A percentile compares a stretch with the other conserved stretches of the same genome.
Evolutionary conservation across 352 stramenopile genomes (phyloP).

Genomic region (Phytopythium delawarense): DNA sequence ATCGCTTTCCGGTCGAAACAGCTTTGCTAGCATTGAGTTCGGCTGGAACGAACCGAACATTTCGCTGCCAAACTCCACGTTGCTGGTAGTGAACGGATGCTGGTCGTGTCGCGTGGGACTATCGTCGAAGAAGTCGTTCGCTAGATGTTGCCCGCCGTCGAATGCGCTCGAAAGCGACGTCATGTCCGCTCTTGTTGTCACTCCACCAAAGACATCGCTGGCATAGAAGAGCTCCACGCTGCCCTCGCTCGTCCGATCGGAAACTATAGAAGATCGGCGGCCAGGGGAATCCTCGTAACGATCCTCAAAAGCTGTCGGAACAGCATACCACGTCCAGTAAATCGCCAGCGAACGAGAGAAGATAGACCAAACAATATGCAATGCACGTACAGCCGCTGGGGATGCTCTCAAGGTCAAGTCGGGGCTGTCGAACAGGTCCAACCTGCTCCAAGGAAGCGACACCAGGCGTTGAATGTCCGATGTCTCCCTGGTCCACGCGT

Average conservation of each 20-base stretch:
- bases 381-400: not conserved
- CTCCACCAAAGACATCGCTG: constrained; percentile 5
- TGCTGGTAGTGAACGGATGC: too few species aligned
- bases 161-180: not conserved
- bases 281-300: not conserved
- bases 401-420: not conserved
- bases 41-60: not conserved
- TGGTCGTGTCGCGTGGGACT: not conserved
- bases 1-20: not conserved
- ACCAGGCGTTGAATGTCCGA: not conserved
- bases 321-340: not conserved
- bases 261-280: constrained; percentile 5
- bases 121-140: not conserved
- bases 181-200: not conserved
- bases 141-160: not conserved
- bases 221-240: constrained; percentile 9
- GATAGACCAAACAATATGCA: not conserved
- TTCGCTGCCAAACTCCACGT: not conserved
- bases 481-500: not conserved
- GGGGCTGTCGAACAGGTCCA: not conserved
- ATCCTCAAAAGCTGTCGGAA: not conserved
- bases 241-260: constrained; percentile 6
- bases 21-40: not conserved
- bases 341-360: not conserved
- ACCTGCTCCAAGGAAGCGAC: not conserved